These are phyloP conservation scores for Tolypocladium tropicale DNA, from an alignment of 2,329 filamentous ascomycete genomes.

Conservation along the genomic window DNA sequence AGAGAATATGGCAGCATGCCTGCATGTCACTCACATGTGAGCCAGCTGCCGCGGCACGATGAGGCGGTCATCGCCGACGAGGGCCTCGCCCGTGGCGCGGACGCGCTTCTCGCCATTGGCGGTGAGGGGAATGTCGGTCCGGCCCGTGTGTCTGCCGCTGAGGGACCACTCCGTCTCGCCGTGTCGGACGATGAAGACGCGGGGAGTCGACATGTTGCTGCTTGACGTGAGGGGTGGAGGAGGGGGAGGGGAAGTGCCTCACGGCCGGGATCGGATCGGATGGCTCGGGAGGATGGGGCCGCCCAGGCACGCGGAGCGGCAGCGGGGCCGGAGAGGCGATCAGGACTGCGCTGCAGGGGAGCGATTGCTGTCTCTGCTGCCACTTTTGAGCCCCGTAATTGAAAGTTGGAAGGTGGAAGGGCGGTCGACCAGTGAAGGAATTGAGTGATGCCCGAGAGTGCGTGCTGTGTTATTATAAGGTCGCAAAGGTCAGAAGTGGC, in stretches of 20 bases:
- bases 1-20: not conserved
- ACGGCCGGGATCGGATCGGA: not conserved
- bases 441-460: too few relatives aligned
- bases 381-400: not conserved
- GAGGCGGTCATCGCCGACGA: conserved; percentile 74
- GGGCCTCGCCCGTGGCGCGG: conserved; percentile 65
- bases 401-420: not conserved
- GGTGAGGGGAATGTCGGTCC: conserved; percentile 79
- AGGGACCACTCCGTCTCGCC: conserved; percentile 96
- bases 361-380: not conserved
- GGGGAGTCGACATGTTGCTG: conserved; percentile 39
- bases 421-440: too few relatives aligned
- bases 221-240: not conserved
- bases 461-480: too few relatives aligned
- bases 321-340: not conserved
- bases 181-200: conserved; percentile 76
- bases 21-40: conserved; percentile 56
- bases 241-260: not conserved
- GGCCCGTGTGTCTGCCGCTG: conserved; percentile 73
- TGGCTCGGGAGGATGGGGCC: not conserved
- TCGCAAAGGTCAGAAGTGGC: too few relatives aligned
- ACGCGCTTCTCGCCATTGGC: conserved; percentile 69
- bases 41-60: conserved; percentile 75
- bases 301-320: not conserved
- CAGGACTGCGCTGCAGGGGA: not conserved